A percentile compares a stretch with the other conserved stretches of the same genome.
Evolutionary conservation across 2,329 filamentous ascomycete genomes (phyloP).

Genomic region (Ophiocordyceps camponoti-floridani): DNA sequence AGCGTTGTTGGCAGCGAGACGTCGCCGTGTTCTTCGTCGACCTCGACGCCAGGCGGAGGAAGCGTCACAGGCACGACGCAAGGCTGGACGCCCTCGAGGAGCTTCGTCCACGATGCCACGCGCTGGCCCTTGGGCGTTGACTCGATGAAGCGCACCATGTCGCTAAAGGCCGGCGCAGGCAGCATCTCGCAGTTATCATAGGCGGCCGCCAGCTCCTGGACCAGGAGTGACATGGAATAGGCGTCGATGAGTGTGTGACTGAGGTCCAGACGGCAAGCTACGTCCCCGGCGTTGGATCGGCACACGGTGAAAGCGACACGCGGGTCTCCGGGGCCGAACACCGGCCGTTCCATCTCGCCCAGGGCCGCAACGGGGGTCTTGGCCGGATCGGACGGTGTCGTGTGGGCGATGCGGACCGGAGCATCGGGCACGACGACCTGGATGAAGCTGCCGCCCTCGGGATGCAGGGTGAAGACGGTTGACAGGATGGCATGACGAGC

Average conservation of each 20-base stretch:
- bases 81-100: conserved; percentile 2
- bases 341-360: not conserved
- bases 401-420: not conserved
- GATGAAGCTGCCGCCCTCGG: conserved; percentile 2
- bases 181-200: conserved; percentile 7
- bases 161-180: not conserved
- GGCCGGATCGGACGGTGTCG: not conserved
- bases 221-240: conserved; percentile 10
- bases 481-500: conserved; percentile 1
- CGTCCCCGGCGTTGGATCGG: conserved; percentile 1
- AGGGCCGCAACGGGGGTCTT: not conserved
- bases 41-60: not conserved
- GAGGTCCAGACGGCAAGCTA: conserved; percentile 12
- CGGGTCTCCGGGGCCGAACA: conserved; percentile 2
- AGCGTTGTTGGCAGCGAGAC: not conserved
- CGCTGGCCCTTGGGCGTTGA: conserved; percentile 1
- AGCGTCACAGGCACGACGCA: conserved; percentile 3
- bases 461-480: conserved; percentile 3
- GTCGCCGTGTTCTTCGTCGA: not conserved
- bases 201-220: conserved; percentile 9
- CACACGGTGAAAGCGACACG: conserved; percentile 4
- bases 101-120: conserved; percentile 3
- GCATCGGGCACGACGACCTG: conserved; percentile 2
- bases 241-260: conserved; percentile 15
- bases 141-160: conserved; percentile 2